Evolutionary conservation across 257 asterid genomes (phyloP), one percentile per base, ranked within the genome.

Genomic region (Solanum peruvianum): DNA sequence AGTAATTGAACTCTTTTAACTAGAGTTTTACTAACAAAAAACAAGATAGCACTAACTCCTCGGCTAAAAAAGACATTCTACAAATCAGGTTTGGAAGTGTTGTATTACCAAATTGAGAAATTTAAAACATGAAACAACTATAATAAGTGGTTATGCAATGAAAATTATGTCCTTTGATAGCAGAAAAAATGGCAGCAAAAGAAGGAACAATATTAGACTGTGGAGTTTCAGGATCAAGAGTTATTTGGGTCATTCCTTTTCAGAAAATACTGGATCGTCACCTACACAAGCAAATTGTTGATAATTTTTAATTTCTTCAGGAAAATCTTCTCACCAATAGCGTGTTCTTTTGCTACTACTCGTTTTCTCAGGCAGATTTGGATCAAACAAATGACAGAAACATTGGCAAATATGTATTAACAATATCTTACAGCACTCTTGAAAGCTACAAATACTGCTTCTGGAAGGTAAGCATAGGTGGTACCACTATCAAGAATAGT

Each of bases 401-500:
- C 62, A 77, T 77, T 25, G 83, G 39, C 39, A 86, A 52, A 37
- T 89, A 80, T 47, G 27, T 45, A 80, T 9, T 44, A 78, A 45
- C 64, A 15, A 86, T 86, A 89, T 87, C 98, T 92, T 93, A 96
- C 98, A 41, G 99, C 95, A 89, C 89, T 91, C 88, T 94, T 96
- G 80, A 96, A 94, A 86, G 96, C 93, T 70, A 23, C 72, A 90
- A 95, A 96, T 89, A 98, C 98, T 76, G 86, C 91, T 92, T 95
- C 96, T 5, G 99, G 99, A 85, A 95, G 93, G 90, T 95, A 96
- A 75, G 98, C 98, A 91, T 95, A 96, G 83, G 99, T 96, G 87
- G 99, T 96, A 86, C 99, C 98, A 60, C 99, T 96, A 90, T 96
- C 99, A 88, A 96, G 93, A 64, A 95, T 95, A 44, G 95, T 92